Base-by-base conservation (phyloP, 805 yeast genomes). In the Danielozyma ontarioensis region DNA sequence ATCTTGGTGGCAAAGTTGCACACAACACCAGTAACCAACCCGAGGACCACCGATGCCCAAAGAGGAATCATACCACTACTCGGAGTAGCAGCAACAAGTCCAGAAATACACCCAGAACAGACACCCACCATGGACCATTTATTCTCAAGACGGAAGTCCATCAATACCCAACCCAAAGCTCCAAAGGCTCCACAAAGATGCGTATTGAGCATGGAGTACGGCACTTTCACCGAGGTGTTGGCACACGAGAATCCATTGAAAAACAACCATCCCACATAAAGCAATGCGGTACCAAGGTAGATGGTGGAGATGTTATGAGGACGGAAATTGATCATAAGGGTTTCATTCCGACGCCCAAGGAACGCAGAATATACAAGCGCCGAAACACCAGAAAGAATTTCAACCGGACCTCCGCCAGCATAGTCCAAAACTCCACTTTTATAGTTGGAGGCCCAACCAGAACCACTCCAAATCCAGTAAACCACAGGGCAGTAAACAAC, bases 341-440 rank as follows among this genome's bases (percentile, higher is more conserved):
- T 68, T 69, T 80, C 69, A 38, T 68, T 72, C 57, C 97, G 72
- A 48, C 83, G 75, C 7, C 96, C 96, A 34, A 85, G 60, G 42
- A 83, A 82, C 36, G 76, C 78, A n/a, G 88, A 78, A 46, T 81
- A 81, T 4, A 85, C 95, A 48, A 90, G 80, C 1, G 96, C 97
- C 23, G 87, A 83, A 16, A 88, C 83, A 40, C 97, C 97, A 16
- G 94, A 80, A 19, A 85, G 72, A 36, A 93, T 86, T 57, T 90
- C 97, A 17, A 90, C 96, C 1, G 97, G 95, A 0, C 97, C 97
- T 36, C 97, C 97, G 19, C 98, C 98, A 16, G 98, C 98, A 58
- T 85, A 90, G 57, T 90, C 98, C 32, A 90, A 68, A 2, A 81
- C 97, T 4, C 95, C 96, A 79, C 95, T 90, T 46, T 78, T 70